Evolutionary conservation across 345 rosid species (phyloP).

Genomic region (Microthlaspi erraticum): DNA sequence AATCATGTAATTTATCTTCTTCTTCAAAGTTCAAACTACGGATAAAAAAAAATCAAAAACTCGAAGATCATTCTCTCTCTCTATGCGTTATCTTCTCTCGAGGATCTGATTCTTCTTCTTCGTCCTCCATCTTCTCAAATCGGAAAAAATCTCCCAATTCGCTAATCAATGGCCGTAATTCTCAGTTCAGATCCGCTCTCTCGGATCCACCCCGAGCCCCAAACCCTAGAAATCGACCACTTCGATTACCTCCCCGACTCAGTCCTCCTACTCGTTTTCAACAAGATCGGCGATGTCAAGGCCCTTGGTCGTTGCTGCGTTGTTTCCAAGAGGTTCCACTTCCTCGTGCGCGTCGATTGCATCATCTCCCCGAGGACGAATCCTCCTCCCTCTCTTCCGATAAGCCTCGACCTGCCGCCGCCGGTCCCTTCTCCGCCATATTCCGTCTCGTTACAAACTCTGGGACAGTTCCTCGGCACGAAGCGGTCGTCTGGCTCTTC

Average conservation of each 20-base stretch:
- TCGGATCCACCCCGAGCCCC: slow-evolving; percentile 53
- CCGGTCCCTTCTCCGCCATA: slow-evolving; percentile 39
- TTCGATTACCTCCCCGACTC: slow-evolving; percentile 84
- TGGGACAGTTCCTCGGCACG: slow-evolving; percentile 63
- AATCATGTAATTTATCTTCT: not conserved
- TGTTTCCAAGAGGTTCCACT: slow-evolving; percentile 77
- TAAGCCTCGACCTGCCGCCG: slow-evolving; percentile 53
- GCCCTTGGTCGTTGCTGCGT: slow-evolving; percentile 34
- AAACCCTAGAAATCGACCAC: slow-evolving; percentile 54
- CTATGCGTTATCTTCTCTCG: no score
- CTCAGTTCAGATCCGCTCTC: slow-evolving; percentile 59
- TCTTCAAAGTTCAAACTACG: not conserved
- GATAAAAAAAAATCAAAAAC: no score
- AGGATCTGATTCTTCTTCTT: no score
- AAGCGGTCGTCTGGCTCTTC: slow-evolving; percentile 37
- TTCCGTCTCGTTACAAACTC: slow-evolving; percentile 52
- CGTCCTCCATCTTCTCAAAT: not conserved
- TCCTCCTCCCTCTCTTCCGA: slow-evolving; percentile 40
- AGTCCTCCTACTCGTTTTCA: slow-evolving; percentile 71
- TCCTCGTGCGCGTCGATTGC: slow-evolving; percentile 49
- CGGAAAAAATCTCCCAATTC: not conserved
- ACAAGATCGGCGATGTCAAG: slow-evolving; percentile 85
- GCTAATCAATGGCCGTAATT: no score
- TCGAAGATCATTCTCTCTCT: not conserved
- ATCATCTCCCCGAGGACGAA: slow-evolving; percentile 59